Percentiles rank a stretch among this genome's conserved stretches.
phyloP scores from a whole-genome alignment of 495 filamentous ascomycete genomes.

The Aspergillus carlsbadensis region DNA sequence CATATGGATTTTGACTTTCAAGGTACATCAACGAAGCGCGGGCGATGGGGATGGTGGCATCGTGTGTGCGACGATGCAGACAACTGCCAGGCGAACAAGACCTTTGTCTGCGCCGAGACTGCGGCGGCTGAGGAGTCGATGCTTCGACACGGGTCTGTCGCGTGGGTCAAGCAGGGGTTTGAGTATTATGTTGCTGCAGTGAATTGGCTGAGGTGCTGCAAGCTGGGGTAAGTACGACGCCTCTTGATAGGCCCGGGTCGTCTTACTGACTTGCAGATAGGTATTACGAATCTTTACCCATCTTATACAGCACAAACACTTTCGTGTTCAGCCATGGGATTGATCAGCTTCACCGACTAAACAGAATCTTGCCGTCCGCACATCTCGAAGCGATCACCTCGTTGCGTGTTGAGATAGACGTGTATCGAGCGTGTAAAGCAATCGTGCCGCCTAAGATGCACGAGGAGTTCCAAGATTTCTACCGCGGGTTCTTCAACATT shows the following conservation, averaged over 20 bases:
- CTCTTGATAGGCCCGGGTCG: background rate
- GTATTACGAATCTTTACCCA: constrained; percentile 4
- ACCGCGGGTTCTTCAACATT: constrained; percentile 2
- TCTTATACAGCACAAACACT: constrained; percentile 8
- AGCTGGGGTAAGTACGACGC: constrained; percentile 5
- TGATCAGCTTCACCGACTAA: constrained; percentile 14
- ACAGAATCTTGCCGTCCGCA: background rate
- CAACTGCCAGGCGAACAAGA: constrained; percentile 1
- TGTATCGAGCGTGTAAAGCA: constrained; percentile 4
- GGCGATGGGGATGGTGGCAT: constrained; percentile 14
- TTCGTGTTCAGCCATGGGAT: constrained; percentile 16
- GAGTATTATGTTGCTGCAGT: constrained; percentile 13
- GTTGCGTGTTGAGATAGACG: constrained; percentile 13
- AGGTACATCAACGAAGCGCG: background rate
- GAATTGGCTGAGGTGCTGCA: constrained; percentile 8
- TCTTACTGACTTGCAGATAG: background rate
- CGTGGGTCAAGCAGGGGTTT: constrained; percentile 12
- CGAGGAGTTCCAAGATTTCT: background rate
- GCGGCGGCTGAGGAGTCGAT: constrained; percentile 11
- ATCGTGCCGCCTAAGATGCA: constrained; percentile 4
- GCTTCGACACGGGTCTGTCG: constrained; percentile 1
- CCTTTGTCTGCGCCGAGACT: constrained; percentile 14
- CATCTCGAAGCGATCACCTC: constrained; percentile 7
- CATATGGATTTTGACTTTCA: constrained; percentile 14
- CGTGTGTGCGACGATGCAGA: constrained; percentile 11